phyloP scores from a whole-genome alignment of 768 basidiomycete genomes.

The Phlegmacium glaucopus region DNA sequence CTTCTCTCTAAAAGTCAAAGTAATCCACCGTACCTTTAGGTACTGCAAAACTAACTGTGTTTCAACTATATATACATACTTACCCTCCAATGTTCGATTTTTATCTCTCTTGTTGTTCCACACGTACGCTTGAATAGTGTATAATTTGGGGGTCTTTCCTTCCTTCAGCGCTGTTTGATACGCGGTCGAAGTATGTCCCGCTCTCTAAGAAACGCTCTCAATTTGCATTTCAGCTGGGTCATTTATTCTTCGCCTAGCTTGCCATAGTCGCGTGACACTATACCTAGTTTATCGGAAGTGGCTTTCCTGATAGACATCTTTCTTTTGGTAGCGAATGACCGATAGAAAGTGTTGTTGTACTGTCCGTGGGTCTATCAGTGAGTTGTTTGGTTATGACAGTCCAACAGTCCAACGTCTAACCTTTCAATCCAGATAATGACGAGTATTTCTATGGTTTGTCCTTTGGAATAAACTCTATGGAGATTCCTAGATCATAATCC shows the following conservation, averaged over 20 bases:
- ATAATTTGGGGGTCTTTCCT: neutral
- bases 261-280: too few species aligned
- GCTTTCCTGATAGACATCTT: too few species aligned
- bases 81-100: neutral
- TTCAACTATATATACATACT: neutral
- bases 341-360: conserved; percentile 24
- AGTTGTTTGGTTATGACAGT: conserved; percentile 14
- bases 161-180: neutral
- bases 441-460: conserved; percentile 53
- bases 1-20: conserved; percentile 7
- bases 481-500: neutral
- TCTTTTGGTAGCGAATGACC: conserved; percentile 1
- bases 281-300: too few species aligned
- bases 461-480: neutral
- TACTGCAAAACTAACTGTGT: neutral
- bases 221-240: neutral
- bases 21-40: conserved; percentile 2
- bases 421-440: conserved; percentile 42
- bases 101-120: neutral
- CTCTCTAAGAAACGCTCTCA: too few species aligned
- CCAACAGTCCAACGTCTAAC: neutral
- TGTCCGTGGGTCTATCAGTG: conserved; percentile 50
- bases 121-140: neutral
- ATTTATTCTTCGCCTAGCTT: too few species aligned
- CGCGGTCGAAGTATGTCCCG: too few species aligned